A percentile compares a stretch with the other conserved stretches of the same genome.
These are phyloP conservation scores for Lolium multiflorum DNA, from an alignment of 176 grass and related monocot species.

Conservation along the genomic window DNA sequence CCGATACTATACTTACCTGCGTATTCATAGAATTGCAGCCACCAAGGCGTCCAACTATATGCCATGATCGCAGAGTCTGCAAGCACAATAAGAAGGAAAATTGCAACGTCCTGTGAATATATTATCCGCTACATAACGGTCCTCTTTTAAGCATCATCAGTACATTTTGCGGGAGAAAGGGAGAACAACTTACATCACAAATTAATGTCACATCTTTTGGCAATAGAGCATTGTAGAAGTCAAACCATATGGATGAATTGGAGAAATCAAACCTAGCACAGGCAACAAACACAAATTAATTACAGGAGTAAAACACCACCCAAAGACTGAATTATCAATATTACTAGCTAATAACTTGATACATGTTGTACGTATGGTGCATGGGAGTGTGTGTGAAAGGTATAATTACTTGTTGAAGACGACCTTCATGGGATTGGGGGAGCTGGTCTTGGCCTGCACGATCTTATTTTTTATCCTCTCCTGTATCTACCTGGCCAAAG, in stretches of 20 bases:
- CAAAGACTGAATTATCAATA: background rate
- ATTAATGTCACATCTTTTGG: constrained; percentile 82
- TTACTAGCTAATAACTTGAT: constrained; percentile 12
- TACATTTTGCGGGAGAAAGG: background rate
- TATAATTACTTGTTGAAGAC: constrained; percentile 86
- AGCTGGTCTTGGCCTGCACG: constrained; percentile 86
- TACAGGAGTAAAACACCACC: constrained; percentile 9
- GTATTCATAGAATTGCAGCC: constrained; percentile 97
- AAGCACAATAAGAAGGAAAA: constrained; percentile 36
- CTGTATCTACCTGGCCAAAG: constrained; percentile 57
- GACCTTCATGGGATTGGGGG: constrained; percentile 65
- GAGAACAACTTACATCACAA: constrained; percentile 68
- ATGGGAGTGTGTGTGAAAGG: background rate
- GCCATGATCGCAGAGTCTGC: constrained; percentile 88
- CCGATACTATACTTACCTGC: constrained; percentile 63
- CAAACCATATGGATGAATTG: constrained; percentile 95
- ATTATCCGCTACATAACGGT: background rate
- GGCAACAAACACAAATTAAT: background rate
- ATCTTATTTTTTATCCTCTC: constrained; percentile 93
- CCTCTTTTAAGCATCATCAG: background rate
- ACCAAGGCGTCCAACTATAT: constrained; percentile 86
- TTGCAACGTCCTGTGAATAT: constrained; percentile 25
- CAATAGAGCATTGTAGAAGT: constrained; percentile 86
- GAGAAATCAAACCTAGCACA: constrained; percentile 79
- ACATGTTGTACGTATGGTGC: constrained; percentile 1